Conservation (phyloP, 73 alveolate species). For the Paramecium sexaurelia region DNA sequence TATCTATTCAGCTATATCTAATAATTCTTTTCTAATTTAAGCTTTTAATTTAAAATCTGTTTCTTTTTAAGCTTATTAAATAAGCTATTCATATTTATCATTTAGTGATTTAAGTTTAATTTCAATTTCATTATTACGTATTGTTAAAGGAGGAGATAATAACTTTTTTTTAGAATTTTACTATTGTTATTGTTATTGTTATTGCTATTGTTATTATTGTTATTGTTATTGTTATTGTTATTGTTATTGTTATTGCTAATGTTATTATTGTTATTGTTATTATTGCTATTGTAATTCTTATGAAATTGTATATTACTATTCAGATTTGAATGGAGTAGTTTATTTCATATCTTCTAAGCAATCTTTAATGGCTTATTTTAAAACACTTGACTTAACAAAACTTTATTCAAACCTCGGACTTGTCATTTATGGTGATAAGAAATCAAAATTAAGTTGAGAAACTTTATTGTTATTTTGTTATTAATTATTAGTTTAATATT, state of each 20-base stretch:
- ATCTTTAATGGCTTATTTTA: neutral
- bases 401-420: neutral
- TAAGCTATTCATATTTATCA: slow-evolving; percentile 19
- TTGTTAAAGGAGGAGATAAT: neutral
- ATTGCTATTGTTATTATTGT: no score
- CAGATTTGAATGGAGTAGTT: neutral
- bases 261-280: neutral
- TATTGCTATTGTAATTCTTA: neutral
- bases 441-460: neutral
- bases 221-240: no score
- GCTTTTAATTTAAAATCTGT: slow-evolving; percentile 23
- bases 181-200: neutral
- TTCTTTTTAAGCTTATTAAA: slow-evolving; percentile 23
- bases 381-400: neutral
- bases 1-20: slow-evolving; percentile 36
- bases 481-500: neutral
- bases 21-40: neutral
- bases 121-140: neutral
- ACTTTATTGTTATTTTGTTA: neutral
- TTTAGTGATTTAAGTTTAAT: neutral
- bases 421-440: slow-evolving; percentile 11
- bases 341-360: slow-evolving; percentile 1
- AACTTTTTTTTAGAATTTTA: neutral
- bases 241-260: no score
- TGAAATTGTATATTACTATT: neutral